Base-by-base conservation (phyloP, 371 early-diverging fungal genomes). In the Mucor saturninus region DNA sequence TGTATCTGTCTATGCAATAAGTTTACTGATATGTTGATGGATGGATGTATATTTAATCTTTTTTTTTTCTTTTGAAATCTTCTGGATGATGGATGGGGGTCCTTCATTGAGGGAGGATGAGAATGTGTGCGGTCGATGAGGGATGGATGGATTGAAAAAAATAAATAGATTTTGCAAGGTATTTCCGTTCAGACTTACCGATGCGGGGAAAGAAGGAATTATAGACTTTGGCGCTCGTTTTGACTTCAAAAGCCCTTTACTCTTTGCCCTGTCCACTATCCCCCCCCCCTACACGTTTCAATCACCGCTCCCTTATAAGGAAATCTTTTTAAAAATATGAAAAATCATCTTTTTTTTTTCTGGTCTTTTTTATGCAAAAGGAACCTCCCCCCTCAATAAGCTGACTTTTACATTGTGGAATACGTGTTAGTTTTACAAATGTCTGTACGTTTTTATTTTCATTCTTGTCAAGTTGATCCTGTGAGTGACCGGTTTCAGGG, bases 131-230 rank as follows among this genome's bases (percentile, higher is more conserved):
- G 21, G 21, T 21, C 21, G 21, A 21, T 35, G 35, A 35, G 37
- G 35, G 39, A 55, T 59, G 56, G 54, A 56, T 61, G 66, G 56
- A 63, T 21, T 21, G 21, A 21, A 21, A 21, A 21, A 21, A 21
- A 21, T 21, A 21, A 21, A 21, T 21, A 21, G 21, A 21, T 21
- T 21, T 21, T 66, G 63, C 64, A 71, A 49, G 35, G 54, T 54
- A 62, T 59, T 54, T 21, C 21, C 21, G 21, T 31, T 48, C 28
- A 30, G 64, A 67, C 74, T 64, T 73, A 73, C 74, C 68, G 65
- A 69, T 73, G 70, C 74, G 67, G 74, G 74, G 74, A 73, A 73
- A 73, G 74, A 73, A 69, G 74, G 60, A 65, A 60, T 65, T 65
- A 56, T 65, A 49, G 60, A 54, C 40, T 54, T 56, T 26, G 45